Evolutionary conservation across 768 basidiomycete species (phyloP), one percentile per base, ranked within the genome.

Genomic region (Phanerochaete sordida): DNA sequence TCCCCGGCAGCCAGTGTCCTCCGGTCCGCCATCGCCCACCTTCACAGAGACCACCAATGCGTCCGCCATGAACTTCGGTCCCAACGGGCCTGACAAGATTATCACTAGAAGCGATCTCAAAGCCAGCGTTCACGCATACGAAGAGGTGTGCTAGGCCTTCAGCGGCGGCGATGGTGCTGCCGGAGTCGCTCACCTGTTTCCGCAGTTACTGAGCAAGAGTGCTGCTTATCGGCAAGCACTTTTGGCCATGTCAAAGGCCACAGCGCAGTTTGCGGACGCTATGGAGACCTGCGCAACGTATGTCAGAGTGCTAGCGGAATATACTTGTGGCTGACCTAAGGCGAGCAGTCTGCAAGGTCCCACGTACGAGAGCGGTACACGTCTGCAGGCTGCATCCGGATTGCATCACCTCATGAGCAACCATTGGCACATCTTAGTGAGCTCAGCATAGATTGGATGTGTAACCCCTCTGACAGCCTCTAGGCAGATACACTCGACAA

Each of bases 401-500:
- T 75, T 98, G 46, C 93, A 96, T 72, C 91, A 95, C 72, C 82
- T 98, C 64, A 87, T 96, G 65, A 87, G 89, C 52, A 96, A 95
- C 70, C 92, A 95, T 65, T 94, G 91, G 83, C 92, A 94, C 72
- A 85, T 98, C 59, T 76, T 98, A 70, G 93, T 93, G 62, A 61
- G 86, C 79, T 9, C 23, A 59, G 57, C 48, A 46, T 56, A 43
- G 12, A 19, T 3, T 7, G 30, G n/a, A 26, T 43, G 3, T 23
- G 37, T 30, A 24, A 48, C 16, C 19, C 0, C 11, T 56, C 26
- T 43, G 3, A 12, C 23, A n/a, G 2, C 44, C 1, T 48, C 6
- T 30, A 95, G 93, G 87, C 91, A 9, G 91, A 93, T 68, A 84
- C 90, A 3, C 77, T 96, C 48, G 91, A 94, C 70, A 87, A 88